These are phyloP conservation scores for Talaromyces wortmannii DNA, from an alignment of 495 filamentous ascomycete genomes.

Conservation along the genomic window DNA sequence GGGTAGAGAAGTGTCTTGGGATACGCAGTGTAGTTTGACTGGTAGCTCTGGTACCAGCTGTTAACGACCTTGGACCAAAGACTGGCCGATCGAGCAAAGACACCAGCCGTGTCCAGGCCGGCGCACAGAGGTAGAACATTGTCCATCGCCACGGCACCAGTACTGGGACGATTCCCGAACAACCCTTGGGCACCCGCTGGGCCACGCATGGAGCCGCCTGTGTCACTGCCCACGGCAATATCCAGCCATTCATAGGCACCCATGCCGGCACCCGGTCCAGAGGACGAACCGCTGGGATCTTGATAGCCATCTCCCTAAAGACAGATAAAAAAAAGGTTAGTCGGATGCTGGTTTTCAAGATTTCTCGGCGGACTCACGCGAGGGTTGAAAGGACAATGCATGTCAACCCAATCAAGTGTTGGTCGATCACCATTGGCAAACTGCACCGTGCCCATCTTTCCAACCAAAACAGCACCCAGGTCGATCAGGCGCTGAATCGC, in stretches of 20 bases:
- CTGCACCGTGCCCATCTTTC: constrained; percentile 40
- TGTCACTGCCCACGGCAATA: constrained; percentile 39
- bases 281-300: constrained; percentile 26
- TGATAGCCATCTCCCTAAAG: constrained; percentile 42
- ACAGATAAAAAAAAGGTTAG: no score
- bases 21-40: constrained; percentile 31
- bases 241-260: constrained; percentile 36
- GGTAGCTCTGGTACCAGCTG: no score
- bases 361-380: no score
- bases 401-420: constrained; percentile 33
- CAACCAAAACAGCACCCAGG: constrained; percentile 38
- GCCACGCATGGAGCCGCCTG: constrained; percentile 33
- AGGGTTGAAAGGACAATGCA: constrained; percentile 35
- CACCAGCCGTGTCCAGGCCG: constrained; percentile 40
- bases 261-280: constrained; percentile 29
- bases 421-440: constrained; percentile 33
- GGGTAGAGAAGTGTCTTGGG: constrained; percentile 35
- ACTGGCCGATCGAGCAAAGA: constrained; percentile 37
- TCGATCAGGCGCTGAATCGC: constrained; percentile 31
- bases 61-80: no score
- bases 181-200: constrained; percentile 27
- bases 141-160: constrained; percentile 13
- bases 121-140: constrained; percentile 37
- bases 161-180: constrained; percentile 23
- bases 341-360: no score